These are phyloP conservation scores for Neonectria hederae DNA, from an alignment of 2,329 filamentous ascomycete species.

Conservation along the genomic window DNA sequence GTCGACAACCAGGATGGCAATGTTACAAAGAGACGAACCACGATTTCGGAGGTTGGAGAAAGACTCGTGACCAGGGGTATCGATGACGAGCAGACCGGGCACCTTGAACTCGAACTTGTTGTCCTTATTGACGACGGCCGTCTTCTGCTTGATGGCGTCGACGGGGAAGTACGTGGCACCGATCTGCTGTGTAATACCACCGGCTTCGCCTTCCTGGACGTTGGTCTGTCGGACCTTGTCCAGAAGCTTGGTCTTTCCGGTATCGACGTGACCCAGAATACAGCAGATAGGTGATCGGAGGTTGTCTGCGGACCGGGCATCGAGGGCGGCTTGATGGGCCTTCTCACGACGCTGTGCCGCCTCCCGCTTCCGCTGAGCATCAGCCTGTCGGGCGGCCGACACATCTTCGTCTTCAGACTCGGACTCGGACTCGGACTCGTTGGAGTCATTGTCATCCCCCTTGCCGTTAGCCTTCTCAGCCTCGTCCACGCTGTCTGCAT, in stretches of 20 bases:
- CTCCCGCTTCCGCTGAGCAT: constrained; percentile 84
- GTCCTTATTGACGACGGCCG: constrained; percentile 90
- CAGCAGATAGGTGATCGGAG: constrained; percentile 98
- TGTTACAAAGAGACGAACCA: constrained; percentile 98
- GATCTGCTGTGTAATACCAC: constrained; percentile 99
- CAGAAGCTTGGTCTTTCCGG: constrained; percentile 98
- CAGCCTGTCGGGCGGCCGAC: constrained; percentile 77
- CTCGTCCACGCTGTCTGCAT: constrained; percentile 83
- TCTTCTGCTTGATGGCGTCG: constrained; percentile 92
- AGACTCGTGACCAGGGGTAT: constrained; percentile 99
- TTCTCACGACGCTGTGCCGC: constrained; percentile 88
- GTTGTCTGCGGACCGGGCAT: constrained; percentile 91
- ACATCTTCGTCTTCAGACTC: constrained; percentile 77
- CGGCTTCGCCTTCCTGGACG: constrained; percentile 98
- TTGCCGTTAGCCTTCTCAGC: constrained; percentile 65
- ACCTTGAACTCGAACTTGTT: constrained; percentile 95
- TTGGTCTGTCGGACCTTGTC: constrained; percentile 99
- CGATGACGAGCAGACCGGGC: constrained; percentile 93
- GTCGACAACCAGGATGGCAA: constrained; percentile 97
- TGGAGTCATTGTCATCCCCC: constrained; percentile 51
- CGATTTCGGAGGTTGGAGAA: constrained; percentile 98
- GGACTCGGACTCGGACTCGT: constrained; percentile 66
- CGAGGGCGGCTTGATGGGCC: constrained; percentile 90
- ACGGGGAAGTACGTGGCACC: constrained; percentile 99
- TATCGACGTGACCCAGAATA: constrained; percentile 99